A percentile compares a stretch with the other conserved stretches of the same genome.
Evolutionary conservation across 768 basidiomycete genomes (phyloP).

Genomic region (Boletus pseudopeckii): DNA sequence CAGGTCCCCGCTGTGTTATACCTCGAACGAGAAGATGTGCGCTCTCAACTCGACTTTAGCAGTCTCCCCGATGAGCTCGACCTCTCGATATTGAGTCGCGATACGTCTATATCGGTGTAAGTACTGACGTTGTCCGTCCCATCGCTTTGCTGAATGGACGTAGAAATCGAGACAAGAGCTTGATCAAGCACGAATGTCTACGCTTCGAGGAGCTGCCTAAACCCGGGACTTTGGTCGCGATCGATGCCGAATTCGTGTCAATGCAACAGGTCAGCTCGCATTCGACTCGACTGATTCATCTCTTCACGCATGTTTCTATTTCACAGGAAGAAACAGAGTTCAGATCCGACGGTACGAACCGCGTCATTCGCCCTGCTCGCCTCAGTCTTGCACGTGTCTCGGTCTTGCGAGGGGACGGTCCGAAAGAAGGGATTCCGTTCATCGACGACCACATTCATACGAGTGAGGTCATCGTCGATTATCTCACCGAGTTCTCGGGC

Average conservation of each 20-base stretch:
- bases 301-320: neutral
- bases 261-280: constrained; percentile 74
- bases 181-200: constrained; percentile 78
- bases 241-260: constrained; percentile 97
- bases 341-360: constrained; percentile 91
- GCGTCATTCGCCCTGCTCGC: constrained; percentile 86
- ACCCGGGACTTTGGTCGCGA: constrained; percentile 86
- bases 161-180: constrained; percentile 71
- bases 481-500: constrained; percentile 95
- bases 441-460: constrained; percentile 99
- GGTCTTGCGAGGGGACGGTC: constrained; percentile 83
- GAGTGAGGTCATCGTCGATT: constrained; percentile 92
- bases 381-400: constrained; percentile 93
- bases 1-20: constrained; percentile 90
- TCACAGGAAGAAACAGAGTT: constrained; percentile 90
- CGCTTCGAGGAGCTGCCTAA: constrained; percentile 72
- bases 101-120: constrained; percentile 86
- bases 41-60: constrained; percentile 56
- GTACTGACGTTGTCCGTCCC: constrained; percentile 20
- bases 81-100: constrained; percentile 70
- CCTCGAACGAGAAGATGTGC: constrained; percentile 70
- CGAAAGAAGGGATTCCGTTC: constrained; percentile 80
- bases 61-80: constrained; percentile 66
- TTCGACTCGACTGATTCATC: neutral
- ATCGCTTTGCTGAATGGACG: neutral